phyloP scores from a whole-genome alignment of 129 eudicot species.

The Chrysanthemum seticuspe region DNA sequence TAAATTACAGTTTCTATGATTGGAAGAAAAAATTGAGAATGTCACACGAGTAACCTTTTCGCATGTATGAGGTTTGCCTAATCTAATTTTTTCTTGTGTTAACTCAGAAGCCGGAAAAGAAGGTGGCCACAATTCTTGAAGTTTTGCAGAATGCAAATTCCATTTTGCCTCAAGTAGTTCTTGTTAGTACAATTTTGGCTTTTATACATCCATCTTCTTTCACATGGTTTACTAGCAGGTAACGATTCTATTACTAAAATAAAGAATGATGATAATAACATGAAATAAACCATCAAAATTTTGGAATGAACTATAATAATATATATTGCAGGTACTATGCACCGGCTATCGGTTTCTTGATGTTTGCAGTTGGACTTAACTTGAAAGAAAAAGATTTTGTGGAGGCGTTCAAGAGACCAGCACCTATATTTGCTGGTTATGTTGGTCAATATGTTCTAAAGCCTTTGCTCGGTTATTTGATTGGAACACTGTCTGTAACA shows the following conservation, averaged over 20 bases:
- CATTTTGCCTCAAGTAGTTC: slow-evolving; percentile 79
- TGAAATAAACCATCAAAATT: too few species aligned
- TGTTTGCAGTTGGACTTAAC: slow-evolving; percentile 93
- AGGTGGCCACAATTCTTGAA: slow-evolving; percentile 43
- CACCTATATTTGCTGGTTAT: slow-evolving; percentile 68
- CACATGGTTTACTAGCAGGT: slow-evolving; percentile 89
- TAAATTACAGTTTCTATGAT: too few species aligned
- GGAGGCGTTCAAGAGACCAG: slow-evolving; percentile 78
- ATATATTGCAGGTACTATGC: slow-evolving; percentile 65
- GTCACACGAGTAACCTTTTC: neutral
- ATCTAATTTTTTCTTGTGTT: neutral
- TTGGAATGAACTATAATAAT: neutral
- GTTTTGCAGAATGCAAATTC: slow-evolving; percentile 71
- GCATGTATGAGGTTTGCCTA: neutral
- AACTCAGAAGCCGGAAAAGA: slow-evolving; percentile 38
- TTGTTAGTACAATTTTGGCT: slow-evolving; percentile 76
- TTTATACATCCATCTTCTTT: slow-evolving; percentile 80
- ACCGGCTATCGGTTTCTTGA: slow-evolving; percentile 79
- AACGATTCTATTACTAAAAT: neutral
- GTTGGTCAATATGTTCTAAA: slow-evolving; percentile 76
- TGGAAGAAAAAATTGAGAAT: too few species aligned
- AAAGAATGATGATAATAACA: too few species aligned
- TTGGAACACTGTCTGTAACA: slow-evolving; percentile 57
- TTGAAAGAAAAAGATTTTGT: slow-evolving; percentile 77
- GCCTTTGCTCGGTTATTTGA: slow-evolving; percentile 74